A percentile compares a stretch with the other conserved stretches of the same genome.
Evolutionary conservation across 2,329 filamentous ascomycete species (phyloP).

Genomic region (Colletotrichum sp.): DNA sequence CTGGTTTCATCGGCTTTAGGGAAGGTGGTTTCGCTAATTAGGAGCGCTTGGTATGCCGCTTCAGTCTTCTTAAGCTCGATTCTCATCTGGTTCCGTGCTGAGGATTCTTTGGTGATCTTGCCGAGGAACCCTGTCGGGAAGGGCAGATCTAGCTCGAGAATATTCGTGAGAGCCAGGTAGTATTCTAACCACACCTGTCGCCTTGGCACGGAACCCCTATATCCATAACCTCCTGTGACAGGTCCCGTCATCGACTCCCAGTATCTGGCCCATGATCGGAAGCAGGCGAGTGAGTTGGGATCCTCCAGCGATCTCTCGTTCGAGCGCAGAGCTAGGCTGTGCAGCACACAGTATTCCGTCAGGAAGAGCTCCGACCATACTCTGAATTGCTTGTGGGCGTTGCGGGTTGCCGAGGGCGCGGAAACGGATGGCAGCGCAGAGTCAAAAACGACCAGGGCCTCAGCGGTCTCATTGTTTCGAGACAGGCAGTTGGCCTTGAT

Average conservation of each 20-base stretch:
- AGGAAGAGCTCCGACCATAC: slow-evolving; percentile 82
- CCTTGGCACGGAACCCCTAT: slow-evolving; percentile 63
- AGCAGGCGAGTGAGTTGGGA: slow-evolving; percentile 58
- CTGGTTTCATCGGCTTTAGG: slow-evolving; percentile 83
- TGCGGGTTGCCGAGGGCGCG: slow-evolving; percentile 53
- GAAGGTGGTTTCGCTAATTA: slow-evolving; percentile 82
- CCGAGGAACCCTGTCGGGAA: slow-evolving; percentile 57
- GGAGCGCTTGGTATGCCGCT: slow-evolving; percentile 75
- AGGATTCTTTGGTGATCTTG: slow-evolving; percentile 48
- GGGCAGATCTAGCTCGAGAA: slow-evolving; percentile 70
- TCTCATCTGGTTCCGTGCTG: slow-evolving; percentile 67
- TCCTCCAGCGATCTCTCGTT: slow-evolving; percentile 57
- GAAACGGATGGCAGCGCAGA: slow-evolving; percentile 69
- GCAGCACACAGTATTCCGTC: slow-evolving; percentile 75
- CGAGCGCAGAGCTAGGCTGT: slow-evolving; percentile 61
- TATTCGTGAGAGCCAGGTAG: slow-evolving; percentile 78
- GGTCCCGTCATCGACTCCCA: slow-evolving; percentile 61
- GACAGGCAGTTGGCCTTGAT: slow-evolving; percentile 72
- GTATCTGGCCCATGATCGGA: slow-evolving; percentile 73
- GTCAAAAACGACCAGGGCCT: slow-evolving; percentile 71
- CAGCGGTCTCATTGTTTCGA: slow-evolving; percentile 51
- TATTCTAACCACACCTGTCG: slow-evolving; percentile 84
- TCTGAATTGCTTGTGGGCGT: slow-evolving; percentile 67
- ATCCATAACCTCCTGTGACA: slow-evolving; percentile 60
- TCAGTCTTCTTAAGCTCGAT: slow-evolving; percentile 83